Conservation (phyloP, 495 filamentous ascomycete genomes). For the Talaromyces thailandensis region DNA sequence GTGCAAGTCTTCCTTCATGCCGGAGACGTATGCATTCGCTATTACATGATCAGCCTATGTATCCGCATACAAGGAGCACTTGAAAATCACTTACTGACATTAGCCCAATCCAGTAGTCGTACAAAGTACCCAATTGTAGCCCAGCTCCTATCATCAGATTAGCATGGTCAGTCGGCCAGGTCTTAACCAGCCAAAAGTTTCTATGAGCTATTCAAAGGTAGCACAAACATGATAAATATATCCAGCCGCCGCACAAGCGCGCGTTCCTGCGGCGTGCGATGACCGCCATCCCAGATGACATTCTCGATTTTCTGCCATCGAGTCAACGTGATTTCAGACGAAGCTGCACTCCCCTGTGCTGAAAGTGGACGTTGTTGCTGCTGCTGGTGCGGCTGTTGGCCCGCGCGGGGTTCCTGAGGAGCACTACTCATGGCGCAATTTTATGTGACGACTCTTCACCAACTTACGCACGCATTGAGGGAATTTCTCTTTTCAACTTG, state of each 20-base stretch:
- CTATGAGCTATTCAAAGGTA: neutral
- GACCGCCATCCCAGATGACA: slow-evolving; percentile 7
- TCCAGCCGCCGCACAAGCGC: slow-evolving; percentile 3
- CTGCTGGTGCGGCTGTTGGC: neutral
- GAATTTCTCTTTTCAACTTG: neutral
- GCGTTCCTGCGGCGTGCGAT: slow-evolving; percentile 5
- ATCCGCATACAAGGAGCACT: neutral
- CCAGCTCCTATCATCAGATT: slow-evolving; percentile 4
- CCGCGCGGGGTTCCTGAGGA: neutral
- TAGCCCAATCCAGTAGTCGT: slow-evolving; percentile 6
- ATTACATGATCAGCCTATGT: neutral
- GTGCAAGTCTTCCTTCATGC: slow-evolving; percentile 47
- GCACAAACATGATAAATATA: slow-evolving; percentile 6
- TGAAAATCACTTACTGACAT: slow-evolving; percentile 3
- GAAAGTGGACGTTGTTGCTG: neutral
- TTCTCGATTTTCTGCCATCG: slow-evolving; percentile 8
- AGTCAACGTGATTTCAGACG: slow-evolving; percentile 1
- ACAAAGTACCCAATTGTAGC: slow-evolving; percentile 8
- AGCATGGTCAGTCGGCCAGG: neutral
- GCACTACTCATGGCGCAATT: neutral
- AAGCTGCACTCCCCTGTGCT: neutral
- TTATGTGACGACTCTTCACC: neutral
- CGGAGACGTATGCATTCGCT: slow-evolving; percentile 37
- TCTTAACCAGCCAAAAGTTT: neutral
- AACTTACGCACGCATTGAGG: neutral